Conservation (phyloP, 441 rosid genomes). For the Macaranga tanarius region DNA sequence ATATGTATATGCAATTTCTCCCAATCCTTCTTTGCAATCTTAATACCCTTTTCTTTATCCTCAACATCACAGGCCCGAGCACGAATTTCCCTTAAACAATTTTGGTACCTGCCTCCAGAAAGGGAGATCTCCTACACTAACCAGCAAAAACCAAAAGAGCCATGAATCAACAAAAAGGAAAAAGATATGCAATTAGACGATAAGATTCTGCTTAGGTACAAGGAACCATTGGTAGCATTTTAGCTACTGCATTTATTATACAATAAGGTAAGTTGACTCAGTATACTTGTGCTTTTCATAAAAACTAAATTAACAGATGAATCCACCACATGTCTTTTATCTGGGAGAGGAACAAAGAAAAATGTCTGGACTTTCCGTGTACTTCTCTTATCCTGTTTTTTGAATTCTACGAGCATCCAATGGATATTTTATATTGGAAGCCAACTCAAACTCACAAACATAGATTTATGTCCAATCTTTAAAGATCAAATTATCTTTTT, state of each 20-base stretch:
- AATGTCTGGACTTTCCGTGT: not conserved
- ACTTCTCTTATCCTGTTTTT: not conserved
- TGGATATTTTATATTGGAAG: not conserved
- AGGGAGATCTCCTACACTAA: conserved; percentile 86
- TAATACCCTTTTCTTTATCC: conserved; percentile 75
- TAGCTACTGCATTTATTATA: too few relatives aligned
- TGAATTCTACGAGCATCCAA: not conserved
- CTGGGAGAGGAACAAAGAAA: not conserved
- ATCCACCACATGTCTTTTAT: not conserved
- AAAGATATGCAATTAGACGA: not conserved
- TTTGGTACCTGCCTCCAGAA: conserved; percentile 82
- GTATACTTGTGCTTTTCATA: not conserved
- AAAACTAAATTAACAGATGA: not conserved
- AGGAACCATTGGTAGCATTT: not conserved
- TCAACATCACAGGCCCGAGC: conserved; percentile 70
- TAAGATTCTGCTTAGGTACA: not conserved
- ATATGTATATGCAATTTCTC: conserved; percentile 76
- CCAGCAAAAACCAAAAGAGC: conserved; percentile 33
- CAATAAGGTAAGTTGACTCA: not conserved
- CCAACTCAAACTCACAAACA: not conserved
- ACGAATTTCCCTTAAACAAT: conserved; percentile 82
- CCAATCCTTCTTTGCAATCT: conserved; percentile 83
- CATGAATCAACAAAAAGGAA: conserved; percentile 12
- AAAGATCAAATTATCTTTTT: too few relatives aligned
- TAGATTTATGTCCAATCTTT: not conserved